A percentile compares a stretch with the other conserved stretches of the same genome.
These are phyloP conservation scores for Cercospora citrullina DNA, from an alignment of 2,329 filamentous ascomycete species.

Conservation along the genomic window DNA sequence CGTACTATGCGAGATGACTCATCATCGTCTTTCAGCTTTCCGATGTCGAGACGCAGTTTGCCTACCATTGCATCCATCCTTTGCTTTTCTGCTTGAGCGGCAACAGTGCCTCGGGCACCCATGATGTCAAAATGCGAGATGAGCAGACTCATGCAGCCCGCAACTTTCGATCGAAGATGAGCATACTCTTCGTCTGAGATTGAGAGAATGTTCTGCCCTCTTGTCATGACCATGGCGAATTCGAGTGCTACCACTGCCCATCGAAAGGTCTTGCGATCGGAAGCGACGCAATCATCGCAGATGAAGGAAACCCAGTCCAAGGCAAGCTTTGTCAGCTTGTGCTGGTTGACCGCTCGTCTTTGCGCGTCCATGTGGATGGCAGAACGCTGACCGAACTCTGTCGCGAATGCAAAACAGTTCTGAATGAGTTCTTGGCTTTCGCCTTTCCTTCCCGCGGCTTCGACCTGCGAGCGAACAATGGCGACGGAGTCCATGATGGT, in stretches of 20 bases:
- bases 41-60: slow-evolving; percentile 74
- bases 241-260: slow-evolving; percentile 96
- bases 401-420: slow-evolving; percentile 98
- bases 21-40: slow-evolving; percentile 73
- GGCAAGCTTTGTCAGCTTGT: slow-evolving; percentile 88
- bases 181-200: slow-evolving; percentile 87
- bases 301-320: slow-evolving; percentile 98
- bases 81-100: slow-evolving; percentile 91
- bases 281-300: slow-evolving; percentile 91
- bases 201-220: slow-evolving; percentile 87
- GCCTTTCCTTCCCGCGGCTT: slow-evolving; percentile 55
- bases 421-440: slow-evolving; percentile 96
- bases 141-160: slow-evolving; percentile 93
- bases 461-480: slow-evolving; percentile 82
- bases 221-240: slow-evolving; percentile 96
- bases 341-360: slow-evolving; percentile 92
- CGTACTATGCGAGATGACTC: slow-evolving; percentile 75
- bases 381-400: slow-evolving; percentile 94
- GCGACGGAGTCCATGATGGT: slow-evolving; percentile 99
- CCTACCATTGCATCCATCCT: slow-evolving; percentile 76
- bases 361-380: slow-evolving; percentile 95
- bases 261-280: slow-evolving; percentile 92
- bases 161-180: slow-evolving; percentile 80
- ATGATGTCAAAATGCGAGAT: slow-evolving; percentile 99
- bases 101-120: slow-evolving; percentile 89